Base-by-base conservation (phyloP, 78 protist genomes). In the Diacronema lutheri region DNA sequence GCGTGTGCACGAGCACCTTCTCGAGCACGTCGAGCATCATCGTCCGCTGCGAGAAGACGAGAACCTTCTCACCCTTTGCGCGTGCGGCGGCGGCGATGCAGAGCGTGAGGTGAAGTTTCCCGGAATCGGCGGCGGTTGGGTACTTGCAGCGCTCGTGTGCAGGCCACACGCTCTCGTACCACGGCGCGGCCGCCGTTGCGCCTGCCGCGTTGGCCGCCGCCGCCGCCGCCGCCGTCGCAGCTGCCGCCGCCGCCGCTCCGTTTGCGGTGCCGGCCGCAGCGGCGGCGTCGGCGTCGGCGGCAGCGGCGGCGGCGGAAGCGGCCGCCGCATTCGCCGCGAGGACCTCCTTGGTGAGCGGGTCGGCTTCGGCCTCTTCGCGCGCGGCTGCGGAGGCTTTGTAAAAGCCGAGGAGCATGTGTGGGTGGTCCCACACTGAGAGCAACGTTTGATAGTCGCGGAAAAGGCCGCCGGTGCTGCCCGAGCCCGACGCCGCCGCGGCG, bases 1-100 rank as follows among this genome's bases (percentile, higher is more conserved):
- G 50, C 50, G 50, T 44, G 16, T 44, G 71, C 71, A 33, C 14
- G 23, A 64, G 38, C 26, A 64, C 40, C 29, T 64, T 16, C 40
- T 64, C 71, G 40, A 64, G 16, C 40, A 64, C 71, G 31, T 26
- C 16, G 41, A 33, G 40, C 71, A 16, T 7, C 38, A 61, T 16
- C 38, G 68, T 26, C 33, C 14, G 11, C 72, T 65, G 76, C 46
- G 76, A 68, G 76, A 68, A 68, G 76, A 68, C 40, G 26, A 68
- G 50, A 26, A 68, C 33, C 64, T 58, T 10, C 60, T 44, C 50
- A 7, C 50, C 50, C 50, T 9, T 3, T 7, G 50, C 50, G 50
- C 50, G 50, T 7, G 50, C 50, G 16, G 3, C 7, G 3, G 50
- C 50, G 50, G 50, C 50, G 50, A 44, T 44, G 50, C 50, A 9